A percentile compares a stretch with the other conserved stretches of the same genome.
These are phyloP conservation scores for Tribonema minus DNA, from an alignment of 108 stramenopile species.

Conservation along the genomic window DNA sequence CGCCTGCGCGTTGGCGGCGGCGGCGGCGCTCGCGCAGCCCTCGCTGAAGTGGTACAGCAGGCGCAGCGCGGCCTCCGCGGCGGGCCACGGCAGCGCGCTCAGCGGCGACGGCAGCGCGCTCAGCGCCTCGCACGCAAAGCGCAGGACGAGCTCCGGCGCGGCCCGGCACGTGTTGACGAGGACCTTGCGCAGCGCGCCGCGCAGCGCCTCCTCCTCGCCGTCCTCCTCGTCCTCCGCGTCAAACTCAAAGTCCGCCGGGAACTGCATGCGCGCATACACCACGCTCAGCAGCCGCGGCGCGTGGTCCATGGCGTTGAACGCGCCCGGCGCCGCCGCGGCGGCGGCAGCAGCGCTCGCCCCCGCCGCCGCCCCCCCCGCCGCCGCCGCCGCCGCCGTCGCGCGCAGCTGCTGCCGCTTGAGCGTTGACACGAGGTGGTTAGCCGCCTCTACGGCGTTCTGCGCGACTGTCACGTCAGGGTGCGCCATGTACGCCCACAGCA, in stretches of 20 bases:
- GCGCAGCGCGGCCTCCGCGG: constrained; percentile 24
- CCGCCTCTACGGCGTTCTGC: background rate
- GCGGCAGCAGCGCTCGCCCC: background rate
- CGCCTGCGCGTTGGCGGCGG: background rate
- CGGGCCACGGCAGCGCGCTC: constrained; percentile 21
- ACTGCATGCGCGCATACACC: constrained; percentile 43
- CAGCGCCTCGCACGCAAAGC: constrained; percentile 29
- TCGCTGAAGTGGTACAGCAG: constrained; percentile 37
- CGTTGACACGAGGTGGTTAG: constrained; percentile 13
- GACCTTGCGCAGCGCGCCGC: constrained; percentile 26
- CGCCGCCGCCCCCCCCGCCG: background rate
- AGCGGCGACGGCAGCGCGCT: constrained; percentile 29
- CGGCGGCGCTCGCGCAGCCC: constrained; percentile 2
- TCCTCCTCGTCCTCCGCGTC: constrained; percentile 45
- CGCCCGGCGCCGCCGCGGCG: background rate
- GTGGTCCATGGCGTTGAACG: constrained; percentile 32
- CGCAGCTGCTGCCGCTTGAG: constrained; percentile 11
- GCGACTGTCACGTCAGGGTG: constrained; percentile 34
- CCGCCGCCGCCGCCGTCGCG: background rate
- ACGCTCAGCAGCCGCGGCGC: constrained; percentile 31
- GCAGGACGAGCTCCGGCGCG: constrained; percentile 2
- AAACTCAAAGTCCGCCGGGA: constrained; percentile 19
- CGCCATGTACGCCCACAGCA: constrained; percentile 38
- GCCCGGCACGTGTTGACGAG: constrained; percentile 22
- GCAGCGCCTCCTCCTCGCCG: constrained; percentile 40